Conservation (phyloP, 208 protist species). For the Naegleria lovaniensis region DNA sequence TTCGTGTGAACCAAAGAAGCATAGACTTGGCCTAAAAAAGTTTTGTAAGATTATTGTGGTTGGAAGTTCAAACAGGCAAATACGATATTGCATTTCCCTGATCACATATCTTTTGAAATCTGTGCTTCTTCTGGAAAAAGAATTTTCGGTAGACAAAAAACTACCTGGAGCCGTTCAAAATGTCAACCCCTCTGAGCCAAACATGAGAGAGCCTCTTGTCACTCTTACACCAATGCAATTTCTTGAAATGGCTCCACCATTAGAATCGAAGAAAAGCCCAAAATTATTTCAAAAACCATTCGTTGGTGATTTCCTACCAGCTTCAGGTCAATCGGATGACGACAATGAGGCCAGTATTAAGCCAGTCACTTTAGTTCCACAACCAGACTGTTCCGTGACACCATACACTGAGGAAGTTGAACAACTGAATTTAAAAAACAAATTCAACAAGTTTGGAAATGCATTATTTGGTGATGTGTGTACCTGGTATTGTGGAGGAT, state of each 20-base stretch:
- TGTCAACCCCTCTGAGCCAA: not conserved
- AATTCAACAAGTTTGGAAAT: conserved; percentile 21
- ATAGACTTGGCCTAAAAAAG: not conserved
- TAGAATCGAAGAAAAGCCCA: not conserved
- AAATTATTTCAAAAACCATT: not conserved
- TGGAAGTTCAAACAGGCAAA: not conserved
- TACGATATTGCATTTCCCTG: not conserved
- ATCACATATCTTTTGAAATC: not conserved
- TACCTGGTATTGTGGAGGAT: not conserved
- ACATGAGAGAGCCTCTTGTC: not conserved
- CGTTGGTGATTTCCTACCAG: not conserved
- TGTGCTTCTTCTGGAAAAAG: not conserved
- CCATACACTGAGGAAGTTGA: not conserved
- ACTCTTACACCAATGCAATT: not conserved
- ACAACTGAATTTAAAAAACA: not conserved
- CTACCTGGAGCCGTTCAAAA: not conserved
- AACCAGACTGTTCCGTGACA: not conserved
- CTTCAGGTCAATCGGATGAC: not conserved
- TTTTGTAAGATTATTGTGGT: conserved; percentile 10
- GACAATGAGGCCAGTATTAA: not conserved
- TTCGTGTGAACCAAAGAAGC: not conserved
- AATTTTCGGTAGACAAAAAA: not conserved
- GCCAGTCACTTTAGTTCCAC: not conserved
- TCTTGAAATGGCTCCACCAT: not conserved
- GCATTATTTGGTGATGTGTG: not conserved